Evolutionary conservation across 2,329 filamentous ascomycete genomes (phyloP).

Genomic region (Penicillium occitanis): DNA sequence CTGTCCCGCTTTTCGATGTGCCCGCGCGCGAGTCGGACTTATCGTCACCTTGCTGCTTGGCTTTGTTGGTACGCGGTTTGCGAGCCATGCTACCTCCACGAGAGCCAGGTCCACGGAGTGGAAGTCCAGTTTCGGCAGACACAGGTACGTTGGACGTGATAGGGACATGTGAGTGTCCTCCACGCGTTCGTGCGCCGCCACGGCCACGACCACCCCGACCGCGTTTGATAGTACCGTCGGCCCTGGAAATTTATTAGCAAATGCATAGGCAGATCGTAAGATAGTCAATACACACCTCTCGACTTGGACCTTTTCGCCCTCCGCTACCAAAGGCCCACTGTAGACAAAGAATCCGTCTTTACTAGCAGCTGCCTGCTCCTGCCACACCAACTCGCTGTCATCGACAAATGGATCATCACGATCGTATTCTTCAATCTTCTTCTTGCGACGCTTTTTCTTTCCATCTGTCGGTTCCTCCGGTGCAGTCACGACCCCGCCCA

Average conservation of each 20-base stretch:
- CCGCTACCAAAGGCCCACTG: constrained; percentile 83
- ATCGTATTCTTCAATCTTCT: constrained; percentile 67
- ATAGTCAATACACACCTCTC: constrained; percentile 52
- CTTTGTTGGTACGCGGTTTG: constrained; percentile 84
- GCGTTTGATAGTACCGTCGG: constrained; percentile 69
- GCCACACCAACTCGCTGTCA: constrained; percentile 92
- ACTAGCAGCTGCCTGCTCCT: constrained; percentile 89
- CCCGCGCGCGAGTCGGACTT: constrained; percentile 61
- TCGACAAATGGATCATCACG: constrained; percentile 72
- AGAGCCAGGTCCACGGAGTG: constrained; percentile 68
- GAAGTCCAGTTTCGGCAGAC: constrained; percentile 82
- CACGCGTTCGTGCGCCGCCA: constrained; percentile 47
- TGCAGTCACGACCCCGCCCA: constrained; percentile 51
- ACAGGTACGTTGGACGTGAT: constrained; percentile 80
- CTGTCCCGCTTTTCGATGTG: constrained; percentile 31
- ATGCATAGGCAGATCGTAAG: constrained; percentile 29
- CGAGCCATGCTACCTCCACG: constrained; percentile 71
- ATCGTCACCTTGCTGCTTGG: constrained; percentile 79
- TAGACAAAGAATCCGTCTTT: constrained; percentile 99
- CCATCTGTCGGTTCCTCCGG: constrained; percentile 59
- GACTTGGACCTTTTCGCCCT: constrained; percentile 72
- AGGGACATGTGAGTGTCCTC: constrained; percentile 69
- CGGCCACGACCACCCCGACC: constrained; percentile 57
- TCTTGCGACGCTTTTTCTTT: constrained; percentile 73
- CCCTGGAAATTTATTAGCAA: constrained; percentile 48